These are phyloP conservation scores for sorghum (Sorghum bicolor) DNA, from an alignment of 176 grass and related monocot species.

Conservation along the genomic window DNA sequence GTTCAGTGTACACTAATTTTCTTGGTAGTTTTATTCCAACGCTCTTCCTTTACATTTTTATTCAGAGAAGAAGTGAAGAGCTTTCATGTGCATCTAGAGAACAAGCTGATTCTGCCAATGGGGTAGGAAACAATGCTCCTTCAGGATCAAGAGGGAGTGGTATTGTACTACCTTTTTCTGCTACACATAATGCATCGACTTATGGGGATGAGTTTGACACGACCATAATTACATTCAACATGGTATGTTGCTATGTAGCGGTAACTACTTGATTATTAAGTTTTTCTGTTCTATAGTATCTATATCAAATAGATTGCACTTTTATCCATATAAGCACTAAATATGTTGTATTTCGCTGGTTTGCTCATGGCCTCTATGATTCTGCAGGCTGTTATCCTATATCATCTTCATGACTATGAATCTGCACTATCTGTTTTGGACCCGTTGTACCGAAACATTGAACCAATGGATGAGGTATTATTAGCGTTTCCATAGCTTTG, in stretches of 20 bases:
- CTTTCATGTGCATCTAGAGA: constrained; percentile 65
- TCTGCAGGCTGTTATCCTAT: constrained; percentile 81
- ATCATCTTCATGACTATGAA: constrained; percentile 75
- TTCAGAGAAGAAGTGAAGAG: constrained; percentile 81
- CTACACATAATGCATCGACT: constrained; percentile 45
- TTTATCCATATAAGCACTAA: constrained; percentile 18
- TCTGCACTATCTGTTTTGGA: constrained; percentile 65
- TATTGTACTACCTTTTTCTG: constrained; percentile 54
- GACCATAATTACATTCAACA: constrained; percentile 80
- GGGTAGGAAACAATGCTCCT: constrained; percentile 36
- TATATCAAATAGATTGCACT: neutral
- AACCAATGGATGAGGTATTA: constrained; percentile 87
- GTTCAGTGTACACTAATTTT: neutral
- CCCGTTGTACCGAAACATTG: constrained; percentile 69
- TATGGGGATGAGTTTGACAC: constrained; percentile 85
- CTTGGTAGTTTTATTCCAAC: constrained; percentile 30
- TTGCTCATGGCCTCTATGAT: constrained; percentile 20
- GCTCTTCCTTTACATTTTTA: constrained; percentile 27
- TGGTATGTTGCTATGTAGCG: constrained; percentile 48
- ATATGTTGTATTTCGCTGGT: neutral
- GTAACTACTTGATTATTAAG: constrained; percentile 13
- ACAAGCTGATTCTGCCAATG: constrained; percentile 62
- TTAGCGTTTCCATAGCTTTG: constrained; percentile 1
- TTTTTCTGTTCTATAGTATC: constrained; percentile 15
- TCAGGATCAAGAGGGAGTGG: constrained; percentile 54